Conservation (phyloP, 495 filamentous ascomycete genomes). For the Neurospora sp. region DNA sequence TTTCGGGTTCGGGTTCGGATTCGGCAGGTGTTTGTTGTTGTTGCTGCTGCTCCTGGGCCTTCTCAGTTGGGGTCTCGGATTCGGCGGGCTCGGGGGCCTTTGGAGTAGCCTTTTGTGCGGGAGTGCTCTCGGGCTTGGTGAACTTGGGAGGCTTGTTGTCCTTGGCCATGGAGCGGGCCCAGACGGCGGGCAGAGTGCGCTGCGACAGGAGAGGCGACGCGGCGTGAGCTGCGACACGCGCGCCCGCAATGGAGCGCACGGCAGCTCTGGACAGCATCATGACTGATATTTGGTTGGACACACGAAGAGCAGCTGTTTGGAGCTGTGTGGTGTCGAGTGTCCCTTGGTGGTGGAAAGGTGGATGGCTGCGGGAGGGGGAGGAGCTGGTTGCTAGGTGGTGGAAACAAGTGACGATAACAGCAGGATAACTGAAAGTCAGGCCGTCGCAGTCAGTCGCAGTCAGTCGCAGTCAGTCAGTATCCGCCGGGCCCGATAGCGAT, state of each 20-base stretch:
- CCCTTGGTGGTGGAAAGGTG: not conserved
- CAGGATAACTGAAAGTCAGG: not conserved
- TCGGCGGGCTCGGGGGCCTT: not conserved
- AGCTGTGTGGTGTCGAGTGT: not conserved
- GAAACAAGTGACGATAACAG: not conserved
- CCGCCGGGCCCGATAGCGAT: not conserved
- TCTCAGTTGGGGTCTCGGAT: not conserved
- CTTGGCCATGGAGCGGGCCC: conserved; percentile 33
- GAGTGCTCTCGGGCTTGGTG: conserved; percentile 5
- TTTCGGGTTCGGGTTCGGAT: conserved; percentile 20
- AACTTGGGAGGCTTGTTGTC: conserved; percentile 22
- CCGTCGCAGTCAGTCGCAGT: not conserved
- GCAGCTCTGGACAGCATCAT: conserved; percentile 35
- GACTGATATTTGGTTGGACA: not conserved
- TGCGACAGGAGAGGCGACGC: conserved; percentile 16
- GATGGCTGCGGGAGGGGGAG: not conserved
- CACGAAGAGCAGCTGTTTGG: not conserved
- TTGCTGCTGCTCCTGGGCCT: not conserved
- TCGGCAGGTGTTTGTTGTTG: conserved; percentile 9
- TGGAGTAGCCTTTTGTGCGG: conserved; percentile 9
- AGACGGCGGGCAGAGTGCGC: conserved; percentile 18
- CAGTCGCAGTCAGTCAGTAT: not conserved
- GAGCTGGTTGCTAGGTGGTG: not conserved
- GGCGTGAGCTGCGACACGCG: conserved; percentile 15
- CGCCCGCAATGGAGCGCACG: conserved; percentile 22